phyloP scores from a whole-genome alignment of 495 filamentous ascomycete species.

The Penicillium manginii region DNA sequence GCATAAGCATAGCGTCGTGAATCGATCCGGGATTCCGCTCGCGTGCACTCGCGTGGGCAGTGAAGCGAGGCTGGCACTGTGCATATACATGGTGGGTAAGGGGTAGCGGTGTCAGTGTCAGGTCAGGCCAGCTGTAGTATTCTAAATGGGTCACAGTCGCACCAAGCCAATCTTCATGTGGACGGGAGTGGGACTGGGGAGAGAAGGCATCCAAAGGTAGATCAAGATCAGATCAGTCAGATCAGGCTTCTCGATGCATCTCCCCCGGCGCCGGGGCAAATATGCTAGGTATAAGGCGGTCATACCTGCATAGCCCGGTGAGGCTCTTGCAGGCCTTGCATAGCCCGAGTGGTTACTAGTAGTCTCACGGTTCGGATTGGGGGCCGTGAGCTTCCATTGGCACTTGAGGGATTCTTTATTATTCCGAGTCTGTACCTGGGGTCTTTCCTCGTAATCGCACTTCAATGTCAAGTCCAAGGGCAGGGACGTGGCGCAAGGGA shows the following conservation, averaged over 20 bases:
- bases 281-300: too few relatives aligned
- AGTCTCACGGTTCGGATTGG: not conserved
- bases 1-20: not conserved
- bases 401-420: not conserved
- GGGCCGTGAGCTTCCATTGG: not conserved
- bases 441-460: not conserved
- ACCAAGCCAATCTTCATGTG: not conserved
- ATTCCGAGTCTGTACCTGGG: too few relatives aligned
- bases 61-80: too few relatives aligned
- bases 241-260: not conserved
- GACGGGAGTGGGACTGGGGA: not conserved
- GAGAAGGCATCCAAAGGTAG: not conserved
- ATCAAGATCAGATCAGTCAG: conserved; percentile 2
- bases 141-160: not conserved
- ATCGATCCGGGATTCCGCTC: too few relatives aligned
- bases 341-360: not conserved
- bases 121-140: too few relatives aligned
- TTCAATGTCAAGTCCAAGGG: not conserved
- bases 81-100: too few relatives aligned
- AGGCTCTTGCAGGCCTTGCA: not conserved
- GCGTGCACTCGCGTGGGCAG: not conserved
- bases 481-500: not conserved
- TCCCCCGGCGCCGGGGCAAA: not conserved
- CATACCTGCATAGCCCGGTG: not conserved
- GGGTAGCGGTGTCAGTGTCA: too few relatives aligned